phyloP scores from a whole-genome alignment of 192 early-diverging fungal species.

The Glomus cerebriforme region DNA sequence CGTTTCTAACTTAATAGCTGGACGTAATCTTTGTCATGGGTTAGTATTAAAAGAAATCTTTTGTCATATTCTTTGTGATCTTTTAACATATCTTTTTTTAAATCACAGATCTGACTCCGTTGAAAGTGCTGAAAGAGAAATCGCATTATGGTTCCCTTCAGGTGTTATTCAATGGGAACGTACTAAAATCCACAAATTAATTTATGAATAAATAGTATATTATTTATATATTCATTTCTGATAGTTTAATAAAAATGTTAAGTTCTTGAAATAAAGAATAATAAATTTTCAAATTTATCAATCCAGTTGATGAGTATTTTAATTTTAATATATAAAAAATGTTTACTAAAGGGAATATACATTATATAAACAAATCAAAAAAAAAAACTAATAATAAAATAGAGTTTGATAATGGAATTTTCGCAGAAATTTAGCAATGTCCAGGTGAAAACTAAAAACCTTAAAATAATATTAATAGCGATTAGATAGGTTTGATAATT shows the following conservation, averaged over 20 bases:
- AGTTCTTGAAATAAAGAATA: neutral
- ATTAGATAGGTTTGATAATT: no score
- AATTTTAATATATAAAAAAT: neutral
- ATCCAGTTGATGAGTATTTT: neutral
- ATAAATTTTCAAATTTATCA: neutral
- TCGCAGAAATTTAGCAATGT: no score
- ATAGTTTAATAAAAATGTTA: neutral
- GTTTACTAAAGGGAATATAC: neutral
- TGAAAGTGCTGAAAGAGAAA: constrained; percentile 87
- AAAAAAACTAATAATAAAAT: neutral
- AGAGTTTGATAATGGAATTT: neutral
- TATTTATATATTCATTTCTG: neutral
- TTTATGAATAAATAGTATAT: constrained; percentile 62
- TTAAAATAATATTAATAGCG: no score
- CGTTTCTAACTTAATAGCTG: constrained; percentile 34
- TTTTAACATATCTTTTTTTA: neutral
- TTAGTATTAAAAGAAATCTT: neutral
- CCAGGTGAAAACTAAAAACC: no score
- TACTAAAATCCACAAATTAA: constrained; percentile 56
- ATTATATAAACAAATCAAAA: neutral
- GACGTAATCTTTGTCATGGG: constrained; percentile 91
- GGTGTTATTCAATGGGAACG: constrained; percentile 65
- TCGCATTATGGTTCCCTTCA: constrained; percentile 81
- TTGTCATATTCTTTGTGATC: neutral
- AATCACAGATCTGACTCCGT: constrained; percentile 86